Evolutionary conservation across 176 grass and related monocot genomes (phyloP).

Genomic region (Lolium perenne): DNA sequence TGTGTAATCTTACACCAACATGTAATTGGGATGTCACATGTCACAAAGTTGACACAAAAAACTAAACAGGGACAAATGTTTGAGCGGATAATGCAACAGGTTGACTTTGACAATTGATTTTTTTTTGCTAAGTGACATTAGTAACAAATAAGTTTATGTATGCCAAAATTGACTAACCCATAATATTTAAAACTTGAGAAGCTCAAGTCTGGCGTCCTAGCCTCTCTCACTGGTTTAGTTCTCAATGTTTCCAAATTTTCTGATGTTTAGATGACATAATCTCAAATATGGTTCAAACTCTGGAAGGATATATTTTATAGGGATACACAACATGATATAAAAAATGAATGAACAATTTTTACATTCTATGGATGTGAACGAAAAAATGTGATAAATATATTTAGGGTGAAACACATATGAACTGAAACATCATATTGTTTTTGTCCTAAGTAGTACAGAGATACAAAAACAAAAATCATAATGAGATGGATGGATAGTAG

Average conservation of each 20-base stretch:
- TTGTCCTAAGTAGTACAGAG: neutral
- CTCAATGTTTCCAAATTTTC: slow-evolving; percentile 91
- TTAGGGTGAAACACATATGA: neutral
- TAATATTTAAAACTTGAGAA: slow-evolving; percentile 62
- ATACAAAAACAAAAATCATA: slow-evolving; percentile 11
- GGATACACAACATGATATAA: neutral
- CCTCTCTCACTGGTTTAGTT: slow-evolving; percentile 78
- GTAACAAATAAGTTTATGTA: slow-evolving; percentile 19
- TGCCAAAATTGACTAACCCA: slow-evolving; percentile 20
- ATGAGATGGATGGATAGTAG: neutral
- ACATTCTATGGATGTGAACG: neutral
- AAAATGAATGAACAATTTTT: neutral
- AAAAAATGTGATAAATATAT: slow-evolving; percentile 16
- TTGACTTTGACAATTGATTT: slow-evolving; percentile 64
- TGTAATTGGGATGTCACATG: neutral
- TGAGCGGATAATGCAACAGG: slow-evolving; percentile 52
- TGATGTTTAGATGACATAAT: slow-evolving; percentile 39
- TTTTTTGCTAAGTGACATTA: slow-evolving; percentile 53
- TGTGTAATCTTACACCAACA: too few species aligned
- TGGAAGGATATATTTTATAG: neutral
- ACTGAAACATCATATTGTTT: neutral
- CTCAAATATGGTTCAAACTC: neutral
- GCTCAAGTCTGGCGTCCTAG: slow-evolving; percentile 80
- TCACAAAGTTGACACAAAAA: slow-evolving; percentile 43
- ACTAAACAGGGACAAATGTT: slow-evolving; percentile 13